phyloP scores from a whole-genome alignment of 73 alveolate genomes.

The Tetrahymena malaccensis region DNA sequence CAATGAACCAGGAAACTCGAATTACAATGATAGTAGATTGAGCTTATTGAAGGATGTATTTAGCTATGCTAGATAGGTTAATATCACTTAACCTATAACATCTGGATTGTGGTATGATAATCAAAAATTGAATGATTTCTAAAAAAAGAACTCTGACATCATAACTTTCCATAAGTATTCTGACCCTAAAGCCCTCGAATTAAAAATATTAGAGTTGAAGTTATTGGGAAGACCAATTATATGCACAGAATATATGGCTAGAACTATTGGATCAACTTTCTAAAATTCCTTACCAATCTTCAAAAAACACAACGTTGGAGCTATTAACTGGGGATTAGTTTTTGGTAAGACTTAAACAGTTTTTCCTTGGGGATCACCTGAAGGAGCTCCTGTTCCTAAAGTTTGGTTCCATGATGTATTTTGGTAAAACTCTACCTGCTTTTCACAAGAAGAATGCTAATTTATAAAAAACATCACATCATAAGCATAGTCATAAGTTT shows the following conservation, averaged over 20 bases:
- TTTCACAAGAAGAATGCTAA: conserved; percentile 11
- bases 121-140: not conserved
- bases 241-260: conserved; percentile 40
- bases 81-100: conserved; percentile 25
- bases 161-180: conserved; percentile 36
- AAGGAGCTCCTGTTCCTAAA: conserved; percentile 30
- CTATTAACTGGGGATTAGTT: conserved; percentile 47
- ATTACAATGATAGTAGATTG: not conserved
- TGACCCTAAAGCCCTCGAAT: not conserved
- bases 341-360: conserved; percentile 35
- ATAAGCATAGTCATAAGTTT: not conserved
- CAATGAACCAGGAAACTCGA: conserved; percentile 38
- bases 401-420: conserved; percentile 43
- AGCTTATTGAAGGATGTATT: conserved; percentile 6
- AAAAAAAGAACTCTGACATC: not conserved
- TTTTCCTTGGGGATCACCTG: conserved; percentile 40
- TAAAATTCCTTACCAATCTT: conserved; percentile 15
- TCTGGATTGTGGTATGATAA: conserved; percentile 28
- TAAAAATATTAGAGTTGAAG: not conserved
- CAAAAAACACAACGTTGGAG: conserved; percentile 20
- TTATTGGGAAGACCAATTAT: conserved; percentile 12
- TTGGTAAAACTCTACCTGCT: conserved; percentile 10
- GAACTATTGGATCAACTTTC: conserved; percentile 18
- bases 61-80: conserved; percentile 20
- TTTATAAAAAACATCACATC: not conserved